These are phyloP conservation scores for Termitomyces bulborhizus DNA, from an alignment of 768 basidiomycete genomes.

Conservation along the genomic window DNA sequence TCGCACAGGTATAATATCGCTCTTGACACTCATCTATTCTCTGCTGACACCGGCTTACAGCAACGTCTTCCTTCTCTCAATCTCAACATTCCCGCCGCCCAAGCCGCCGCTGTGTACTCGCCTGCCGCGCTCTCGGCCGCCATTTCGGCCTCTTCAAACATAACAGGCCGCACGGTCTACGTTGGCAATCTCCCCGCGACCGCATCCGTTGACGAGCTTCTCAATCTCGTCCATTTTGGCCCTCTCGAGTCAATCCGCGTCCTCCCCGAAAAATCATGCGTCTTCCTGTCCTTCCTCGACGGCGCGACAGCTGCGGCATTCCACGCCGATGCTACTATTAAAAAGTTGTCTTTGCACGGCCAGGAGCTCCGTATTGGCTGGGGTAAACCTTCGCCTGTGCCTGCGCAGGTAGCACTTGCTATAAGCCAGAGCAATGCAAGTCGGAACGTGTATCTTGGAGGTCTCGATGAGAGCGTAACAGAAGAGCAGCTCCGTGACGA, in stretches of 20 bases:
- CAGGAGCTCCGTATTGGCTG: conserved; percentile 99
- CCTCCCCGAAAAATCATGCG: conserved; percentile 94
- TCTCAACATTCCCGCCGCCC: conserved; percentile 63
- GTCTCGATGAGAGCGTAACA: conserved; percentile 82
- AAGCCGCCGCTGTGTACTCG: conserved; percentile 58
- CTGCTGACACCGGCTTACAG: conserved; percentile 18
- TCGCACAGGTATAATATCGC: conserved; percentile 44
- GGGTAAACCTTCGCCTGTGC: conserved; percentile 92
- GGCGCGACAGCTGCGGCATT: conserved; percentile 90
- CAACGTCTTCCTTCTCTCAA: conserved; percentile 62
- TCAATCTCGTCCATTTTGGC: conserved; percentile 96
- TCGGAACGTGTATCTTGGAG: conserved; percentile 94
- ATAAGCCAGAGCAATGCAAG: conserved; percentile 92
- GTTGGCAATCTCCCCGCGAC: conserved; percentile 94
- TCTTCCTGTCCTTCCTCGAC: conserved; percentile 97
- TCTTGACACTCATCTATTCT: background rate
- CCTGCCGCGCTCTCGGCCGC: conserved; percentile 75
- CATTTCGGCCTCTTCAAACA: conserved; percentile 57
- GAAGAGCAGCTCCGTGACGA: conserved; percentile 93
- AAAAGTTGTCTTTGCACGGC: conserved; percentile 88
- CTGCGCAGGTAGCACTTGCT: conserved; percentile 77
- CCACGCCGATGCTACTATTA: conserved; percentile 94
- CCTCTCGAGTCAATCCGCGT: conserved; percentile 94
- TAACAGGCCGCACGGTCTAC: conserved; percentile 88
- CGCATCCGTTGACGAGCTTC: conserved; percentile 94